A percentile compares a stretch with the other conserved stretches of the same genome.
Evolutionary conservation across 106 monocot genomes (phyloP).

Genomic region (Dendrobium huoshanense): DNA sequence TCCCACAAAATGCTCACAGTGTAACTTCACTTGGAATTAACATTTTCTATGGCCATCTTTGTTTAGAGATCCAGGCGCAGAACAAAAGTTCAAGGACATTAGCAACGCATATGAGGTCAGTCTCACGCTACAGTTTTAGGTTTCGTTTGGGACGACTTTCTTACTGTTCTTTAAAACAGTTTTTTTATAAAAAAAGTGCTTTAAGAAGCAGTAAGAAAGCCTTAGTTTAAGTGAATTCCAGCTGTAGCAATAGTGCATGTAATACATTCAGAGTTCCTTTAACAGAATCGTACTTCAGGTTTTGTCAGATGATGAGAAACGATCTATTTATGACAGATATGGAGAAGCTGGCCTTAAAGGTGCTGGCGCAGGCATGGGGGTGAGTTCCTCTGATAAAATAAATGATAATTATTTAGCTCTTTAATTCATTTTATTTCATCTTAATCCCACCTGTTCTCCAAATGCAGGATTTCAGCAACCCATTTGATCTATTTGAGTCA

Average conservation of each 20-base stretch:
- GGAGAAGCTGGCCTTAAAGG: conserved; percentile 99
- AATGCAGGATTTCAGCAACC: conserved; percentile 84
- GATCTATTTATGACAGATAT: conserved; percentile 82
- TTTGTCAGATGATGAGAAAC: conserved; percentile 90
- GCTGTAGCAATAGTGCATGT: not conserved
- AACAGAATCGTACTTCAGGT: conserved; percentile 34
- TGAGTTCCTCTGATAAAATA: conserved; percentile 30
- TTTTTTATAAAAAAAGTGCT: no score
- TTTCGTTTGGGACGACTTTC: no score
- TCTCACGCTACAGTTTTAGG: not conserved
- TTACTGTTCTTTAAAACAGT: no score
- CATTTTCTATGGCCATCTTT: not conserved
- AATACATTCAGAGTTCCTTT: conserved; percentile 2
- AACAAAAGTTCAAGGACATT: conserved; percentile 95
- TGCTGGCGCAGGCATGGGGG: conserved; percentile 84
- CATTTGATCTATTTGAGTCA: conserved; percentile 88
- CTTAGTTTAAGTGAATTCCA: not conserved
- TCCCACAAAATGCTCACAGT: not conserved
- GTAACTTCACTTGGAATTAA: not conserved
- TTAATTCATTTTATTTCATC: not conserved
- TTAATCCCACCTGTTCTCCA: not conserved
- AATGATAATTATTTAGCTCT: not conserved
- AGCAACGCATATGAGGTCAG: conserved; percentile 96
- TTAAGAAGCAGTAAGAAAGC: no score
- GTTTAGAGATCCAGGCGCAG: conserved; percentile 79